Percentiles rank a stretch among this genome's conserved stretches.
Conservation (phyloP, 305 asterid species). For the Petunia hybrid region DNA sequence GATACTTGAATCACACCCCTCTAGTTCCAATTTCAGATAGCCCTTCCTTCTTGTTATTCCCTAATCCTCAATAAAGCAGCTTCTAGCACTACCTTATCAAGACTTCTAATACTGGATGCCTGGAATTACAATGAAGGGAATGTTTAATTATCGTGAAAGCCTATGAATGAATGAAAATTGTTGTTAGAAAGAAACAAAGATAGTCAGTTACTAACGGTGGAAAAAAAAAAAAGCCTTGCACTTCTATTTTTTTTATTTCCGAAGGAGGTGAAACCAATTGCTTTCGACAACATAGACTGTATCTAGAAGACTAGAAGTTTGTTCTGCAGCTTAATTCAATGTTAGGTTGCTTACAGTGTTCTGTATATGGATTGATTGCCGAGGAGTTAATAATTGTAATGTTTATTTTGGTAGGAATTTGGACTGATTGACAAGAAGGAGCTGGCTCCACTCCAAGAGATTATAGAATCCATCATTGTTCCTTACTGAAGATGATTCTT, state of each 20-base stretch:
- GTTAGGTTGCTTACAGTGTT: background rate
- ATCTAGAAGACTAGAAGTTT: background rate
- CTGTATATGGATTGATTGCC: background rate
- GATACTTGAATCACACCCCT: conserved; percentile 2
- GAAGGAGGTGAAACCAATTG: background rate
- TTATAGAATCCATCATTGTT: conserved; percentile 80
- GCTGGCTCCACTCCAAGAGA: conserved; percentile 97
- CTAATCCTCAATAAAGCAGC: background rate
- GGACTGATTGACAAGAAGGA: conserved; percentile 94
- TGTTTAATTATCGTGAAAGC: background rate
- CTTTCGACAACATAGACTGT: background rate
- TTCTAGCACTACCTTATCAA: conserved; percentile 11
- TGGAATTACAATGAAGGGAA: background rate
- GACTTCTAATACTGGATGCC: background rate
- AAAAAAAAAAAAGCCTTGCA: too few species aligned
- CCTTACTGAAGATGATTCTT: conserved; percentile 56
- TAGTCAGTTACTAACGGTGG: too few species aligned
- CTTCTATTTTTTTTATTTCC: too few species aligned
- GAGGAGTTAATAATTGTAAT: background rate
- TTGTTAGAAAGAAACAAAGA: background rate
- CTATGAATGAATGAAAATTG: background rate
- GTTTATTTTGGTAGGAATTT: conserved; percentile 75
- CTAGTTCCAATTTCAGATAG: background rate
- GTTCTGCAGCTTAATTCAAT: background rate
- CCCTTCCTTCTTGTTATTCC: background rate